Evolutionary conservation across 2,329 filamentous ascomycete species (phyloP).

Genomic region (Fusarium concolor): DNA sequence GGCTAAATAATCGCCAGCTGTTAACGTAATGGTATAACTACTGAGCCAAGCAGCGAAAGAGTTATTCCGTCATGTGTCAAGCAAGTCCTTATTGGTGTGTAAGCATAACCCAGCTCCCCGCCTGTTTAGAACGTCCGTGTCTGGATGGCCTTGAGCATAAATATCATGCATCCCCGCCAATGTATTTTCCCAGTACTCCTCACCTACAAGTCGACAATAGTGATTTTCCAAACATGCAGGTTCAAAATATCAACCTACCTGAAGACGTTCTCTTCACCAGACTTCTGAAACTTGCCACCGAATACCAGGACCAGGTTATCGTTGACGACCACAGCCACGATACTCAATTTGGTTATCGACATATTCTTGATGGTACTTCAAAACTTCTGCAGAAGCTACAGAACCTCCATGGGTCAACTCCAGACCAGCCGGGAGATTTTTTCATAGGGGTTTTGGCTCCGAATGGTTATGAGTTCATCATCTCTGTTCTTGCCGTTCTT

Average conservation of each 20-base stretch:
- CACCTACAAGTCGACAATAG: no score
- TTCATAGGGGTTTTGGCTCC: neutral
- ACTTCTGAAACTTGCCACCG: neutral
- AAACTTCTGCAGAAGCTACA: neutral
- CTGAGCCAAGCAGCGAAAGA: no score
- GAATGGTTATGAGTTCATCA: constrained; percentile 3
- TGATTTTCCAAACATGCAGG: neutral
- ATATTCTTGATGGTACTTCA: neutral
- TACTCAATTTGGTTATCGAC: neutral
- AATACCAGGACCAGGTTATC: neutral
- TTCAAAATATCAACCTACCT: neutral
- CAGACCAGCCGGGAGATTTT: neutral
- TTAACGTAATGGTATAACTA: neutral
- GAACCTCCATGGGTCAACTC: neutral
- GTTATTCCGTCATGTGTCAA: no score
- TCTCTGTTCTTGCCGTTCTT: neutral
- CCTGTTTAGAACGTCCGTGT: no score
- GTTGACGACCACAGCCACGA: neutral
- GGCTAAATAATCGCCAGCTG: neutral
- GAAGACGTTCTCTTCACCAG: neutral
- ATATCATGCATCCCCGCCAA: no score
- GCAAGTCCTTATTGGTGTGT: no score
- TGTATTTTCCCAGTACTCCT: no score
- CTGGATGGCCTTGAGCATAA: no score
- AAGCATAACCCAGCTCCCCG: no score